Percentiles rank a stretch among this genome's conserved stretches.
phyloP scores from a whole-genome alignment of 2,329 filamentous ascomycete genomes.

The Apiospora hydei region DNA sequence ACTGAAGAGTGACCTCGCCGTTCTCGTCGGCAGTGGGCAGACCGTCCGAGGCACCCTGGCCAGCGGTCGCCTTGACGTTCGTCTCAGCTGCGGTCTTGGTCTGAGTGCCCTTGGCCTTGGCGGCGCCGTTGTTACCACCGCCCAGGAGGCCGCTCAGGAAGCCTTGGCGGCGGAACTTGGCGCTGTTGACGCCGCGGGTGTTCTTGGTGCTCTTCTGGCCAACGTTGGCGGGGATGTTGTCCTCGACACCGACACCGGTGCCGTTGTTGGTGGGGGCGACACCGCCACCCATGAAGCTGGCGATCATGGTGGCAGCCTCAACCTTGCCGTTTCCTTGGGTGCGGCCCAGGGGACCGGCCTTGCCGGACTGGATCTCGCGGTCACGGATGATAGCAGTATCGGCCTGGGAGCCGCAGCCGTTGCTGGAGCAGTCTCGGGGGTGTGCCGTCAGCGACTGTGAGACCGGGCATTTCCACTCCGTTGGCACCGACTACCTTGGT shows the following conservation, averaged over 20 bases:
- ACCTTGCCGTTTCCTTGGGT: constrained; percentile 67
- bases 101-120: constrained; percentile 52
- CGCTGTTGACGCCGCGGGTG: constrained; percentile 32
- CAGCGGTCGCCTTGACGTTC: constrained; percentile 61
- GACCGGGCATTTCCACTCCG: constrained; percentile 43
- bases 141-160: constrained; percentile 41
- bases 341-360: constrained; percentile 68
- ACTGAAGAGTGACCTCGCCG: constrained; percentile 68
- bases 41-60: constrained; percentile 59
- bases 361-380: constrained; percentile 61
- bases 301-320: constrained; percentile 62
- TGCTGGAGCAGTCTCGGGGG: constrained; percentile 71
- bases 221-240: constrained; percentile 44
- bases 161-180: constrained; percentile 33
- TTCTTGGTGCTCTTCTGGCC: constrained; percentile 31
- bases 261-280: constrained; percentile 48
- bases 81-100: constrained; percentile 52
- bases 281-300: constrained; percentile 64
- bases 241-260: constrained; percentile 51
- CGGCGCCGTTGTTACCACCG: constrained; percentile 38
- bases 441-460: constrained; percentile 66
- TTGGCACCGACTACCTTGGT: constrained; percentile 42
- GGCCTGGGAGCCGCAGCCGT: constrained; percentile 69
- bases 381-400: constrained; percentile 75
- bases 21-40: constrained; percentile 68